These are phyloP conservation scores for Kuraishia borneana DNA, from an alignment of 805 yeast genomes.

Conservation along the genomic window DNA sequence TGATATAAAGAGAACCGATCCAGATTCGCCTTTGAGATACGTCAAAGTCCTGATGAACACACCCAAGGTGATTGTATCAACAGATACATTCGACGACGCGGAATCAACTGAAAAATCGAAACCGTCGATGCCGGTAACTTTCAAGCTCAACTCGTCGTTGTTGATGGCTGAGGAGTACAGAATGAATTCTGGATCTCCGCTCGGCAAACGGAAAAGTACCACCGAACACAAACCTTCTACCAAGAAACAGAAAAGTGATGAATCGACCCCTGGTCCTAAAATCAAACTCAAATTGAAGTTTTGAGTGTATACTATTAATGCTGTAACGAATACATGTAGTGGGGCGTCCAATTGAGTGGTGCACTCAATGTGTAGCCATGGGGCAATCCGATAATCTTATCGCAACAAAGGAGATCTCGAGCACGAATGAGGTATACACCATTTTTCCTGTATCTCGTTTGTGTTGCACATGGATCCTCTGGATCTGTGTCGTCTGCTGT, in stretches of 20 bases:
- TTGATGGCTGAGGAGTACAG: background rate
- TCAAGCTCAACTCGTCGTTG: background rate
- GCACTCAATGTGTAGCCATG: too few relatives aligned
- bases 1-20: background rate
- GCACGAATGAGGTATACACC: too few relatives aligned
- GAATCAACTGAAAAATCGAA: background rate
- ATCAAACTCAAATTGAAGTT: background rate
- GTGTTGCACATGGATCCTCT: too few relatives aligned
- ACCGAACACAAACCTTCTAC: background rate
- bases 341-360: too few relatives aligned
- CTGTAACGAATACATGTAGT: too few relatives aligned
- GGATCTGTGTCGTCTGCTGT: too few relatives aligned
- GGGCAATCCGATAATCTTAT: too few relatives aligned
- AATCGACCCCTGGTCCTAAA: background rate
- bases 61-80: background rate
- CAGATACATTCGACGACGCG: background rate
- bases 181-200: background rate
- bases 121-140: background rate
- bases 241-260: background rate
- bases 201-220: background rate
- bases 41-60: background rate
- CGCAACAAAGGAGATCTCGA: too few relatives aligned
- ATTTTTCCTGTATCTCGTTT: too few relatives aligned
- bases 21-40: slow-evolving; percentile 1
- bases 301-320: too few relatives aligned